Evolutionary conservation across 2,329 filamentous ascomycete genomes (phyloP), one percentile per base, ranked within the genome.

Genomic region (Emmonsia crescens): DNA sequence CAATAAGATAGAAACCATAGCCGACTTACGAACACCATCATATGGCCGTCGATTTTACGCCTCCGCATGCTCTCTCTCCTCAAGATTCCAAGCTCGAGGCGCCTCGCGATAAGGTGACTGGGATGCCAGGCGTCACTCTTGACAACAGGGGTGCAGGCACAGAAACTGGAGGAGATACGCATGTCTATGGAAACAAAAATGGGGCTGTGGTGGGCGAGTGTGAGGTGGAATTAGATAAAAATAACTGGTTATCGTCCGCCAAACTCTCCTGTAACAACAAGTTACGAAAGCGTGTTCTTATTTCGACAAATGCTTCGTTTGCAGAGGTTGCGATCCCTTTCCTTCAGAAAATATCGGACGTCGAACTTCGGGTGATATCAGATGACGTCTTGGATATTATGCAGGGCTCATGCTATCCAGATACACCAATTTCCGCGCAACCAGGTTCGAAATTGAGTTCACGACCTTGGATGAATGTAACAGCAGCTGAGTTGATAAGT

Each of bases 401-500:
- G 14, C 27, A 75, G 59, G 70, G 76, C 21, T 70, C 71, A 0
- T 74, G 74, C 61, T 77, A 77, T 57, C 73, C 72, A 69, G 75
- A 77, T 60, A 72, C 72, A 21, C 73, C 75, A 63, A 70, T 71
- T 57, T 73, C 73, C 6, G 49, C 59, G n/a, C 57, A 59, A 1
- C 73, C 74, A 16, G 73, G 75, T 60, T 75, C 74, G 60, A 73
- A 74, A 57, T 72, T 69, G 0, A 71, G 71, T 8, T 69, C 72
- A 14, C 70, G 74, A 55, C 73, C 71, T 68, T 76, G 74, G 74
- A 65, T 77, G 54, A 74, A 74, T 63, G 71, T 71, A n/a, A 76
- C 76, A 62, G 74, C 75, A 44, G 74, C 75, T 5, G 87, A 90
- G 66, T 76, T 95, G 63, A 89, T 91, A 66, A 83, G 89, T 64